Evolutionary conservation across 1,284 basidiomycete genomes (phyloP).

Genomic region (Ustilago trichophora): DNA sequence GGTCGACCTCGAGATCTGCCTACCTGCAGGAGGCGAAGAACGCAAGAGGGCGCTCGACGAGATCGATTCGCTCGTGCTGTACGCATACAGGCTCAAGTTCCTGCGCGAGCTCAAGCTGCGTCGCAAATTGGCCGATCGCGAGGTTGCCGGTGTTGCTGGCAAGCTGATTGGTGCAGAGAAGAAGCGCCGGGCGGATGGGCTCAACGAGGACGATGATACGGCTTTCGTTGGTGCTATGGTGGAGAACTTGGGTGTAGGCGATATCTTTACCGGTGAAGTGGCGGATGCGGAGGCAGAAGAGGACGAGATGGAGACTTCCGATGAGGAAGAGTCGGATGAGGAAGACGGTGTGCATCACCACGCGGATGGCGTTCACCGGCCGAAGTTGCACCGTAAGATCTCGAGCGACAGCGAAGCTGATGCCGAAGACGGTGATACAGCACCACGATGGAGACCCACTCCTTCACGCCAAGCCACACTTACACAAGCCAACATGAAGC

Average conservation of each 20-base stretch:
- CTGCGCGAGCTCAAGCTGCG: slow-evolving; percentile 61
- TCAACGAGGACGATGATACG: slow-evolving; percentile 49
- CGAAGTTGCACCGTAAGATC: background rate
- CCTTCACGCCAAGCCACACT: slow-evolving; percentile 35
- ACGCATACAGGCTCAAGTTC: slow-evolving; percentile 63
- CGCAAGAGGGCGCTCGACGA: slow-evolving; percentile 54
- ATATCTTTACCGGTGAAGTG: slow-evolving; percentile 59
- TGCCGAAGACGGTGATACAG: slow-evolving; percentile 17
- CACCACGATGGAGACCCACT: slow-evolving; percentile 35
- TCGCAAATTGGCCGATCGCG: slow-evolving; percentile 50
- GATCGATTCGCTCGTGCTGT: slow-evolving; percentile 60
- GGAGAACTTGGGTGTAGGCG: slow-evolving; percentile 62
- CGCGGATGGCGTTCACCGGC: too few species aligned
- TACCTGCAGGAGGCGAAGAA: slow-evolving; percentile 56
- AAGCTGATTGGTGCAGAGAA: slow-evolving; percentile 36
- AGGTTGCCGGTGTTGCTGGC: slow-evolving; percentile 53
- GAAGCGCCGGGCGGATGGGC: slow-evolving; percentile 39
- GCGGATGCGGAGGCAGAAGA: slow-evolving; percentile 62
- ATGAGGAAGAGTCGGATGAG: slow-evolving; percentile 67
- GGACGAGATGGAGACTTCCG: slow-evolving; percentile 49
- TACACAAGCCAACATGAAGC: slow-evolving; percentile 20
- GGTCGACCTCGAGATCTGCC: slow-evolving; percentile 60
- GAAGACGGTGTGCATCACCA: slow-evolving; percentile 59
- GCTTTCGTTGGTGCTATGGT: slow-evolving; percentile 59
- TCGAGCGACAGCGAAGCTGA: slow-evolving; percentile 38